Evolutionary conservation across 2,329 filamentous ascomycete species (phyloP), one percentile per base, ranked within the genome.

Genomic region (Cryphonectria naterciae): DNA sequence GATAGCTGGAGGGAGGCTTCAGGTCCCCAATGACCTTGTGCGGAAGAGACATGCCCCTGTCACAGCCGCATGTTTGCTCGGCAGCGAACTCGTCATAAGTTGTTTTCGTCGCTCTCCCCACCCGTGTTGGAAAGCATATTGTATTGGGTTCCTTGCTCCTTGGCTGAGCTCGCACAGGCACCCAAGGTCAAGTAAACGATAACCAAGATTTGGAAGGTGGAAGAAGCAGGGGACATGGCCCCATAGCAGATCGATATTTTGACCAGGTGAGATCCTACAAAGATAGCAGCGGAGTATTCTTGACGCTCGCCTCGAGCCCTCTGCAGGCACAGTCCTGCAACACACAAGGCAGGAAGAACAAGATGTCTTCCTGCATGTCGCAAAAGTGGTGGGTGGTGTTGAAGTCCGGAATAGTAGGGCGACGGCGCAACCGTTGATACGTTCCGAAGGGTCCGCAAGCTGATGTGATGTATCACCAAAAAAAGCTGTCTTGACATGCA

Each of bases 371-470:
- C 15, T 4, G 13, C 19, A n/a, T 46, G 25, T 54, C 32, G 43
- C 32, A 49, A 19, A 15, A 22, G 32, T 22, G 17, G 64, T n/a
- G 46, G 46, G 60, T 62, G 37, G 25, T 61, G 66, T 7, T 35
- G 25, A 15, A 15, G 2, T 58, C 25, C 54, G 28, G 19, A 46
- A 11, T 43, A 17, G 61, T 39, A 58, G 17, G 32, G 39, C 43
- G 39, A 52, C 63, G 43, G 68, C 49, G 37, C 54, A 74, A 74
- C 77, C 80, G 80, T 81, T 78, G 83, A 81, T 77, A 75, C 80
- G 78, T 80, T 78, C 83, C 83, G 83, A 84, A 83, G 75, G 79
- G 81, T 80, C 82, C 82, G 82, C 80, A 83, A 81, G 81, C 82
- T 83, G 82, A 83, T 83, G 77, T 81, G 78, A 79, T 80, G 80